Conservation (phyloP, 2,329 filamentous ascomycete species). For the Colletotrichum sp. region DNA sequence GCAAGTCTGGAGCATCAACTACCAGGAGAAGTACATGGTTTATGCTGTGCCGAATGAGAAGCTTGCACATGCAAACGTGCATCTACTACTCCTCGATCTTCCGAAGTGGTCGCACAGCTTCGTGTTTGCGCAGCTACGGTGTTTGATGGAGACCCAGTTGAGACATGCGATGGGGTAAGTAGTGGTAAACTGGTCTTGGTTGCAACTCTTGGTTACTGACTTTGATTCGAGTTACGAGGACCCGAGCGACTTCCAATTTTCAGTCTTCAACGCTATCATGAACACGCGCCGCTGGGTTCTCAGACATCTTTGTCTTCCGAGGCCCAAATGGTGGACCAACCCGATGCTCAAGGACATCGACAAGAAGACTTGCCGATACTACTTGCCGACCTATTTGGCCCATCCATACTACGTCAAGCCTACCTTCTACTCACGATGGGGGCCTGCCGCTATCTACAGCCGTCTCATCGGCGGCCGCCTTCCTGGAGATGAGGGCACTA, state of each 20-base stretch:
- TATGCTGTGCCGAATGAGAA: constrained; percentile 6
- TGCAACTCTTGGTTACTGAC: background rate
- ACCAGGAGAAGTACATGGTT: constrained; percentile 56
- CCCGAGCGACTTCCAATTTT: background rate
- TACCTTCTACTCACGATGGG: constrained; percentile 53
- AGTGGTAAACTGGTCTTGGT: too few species aligned
- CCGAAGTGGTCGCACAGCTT: background rate
- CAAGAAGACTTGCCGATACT: constrained; percentile 44
- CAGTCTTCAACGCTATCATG: constrained; percentile 32
- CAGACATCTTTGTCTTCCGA: constrained; percentile 54
- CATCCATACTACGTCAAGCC: constrained; percentile 60
- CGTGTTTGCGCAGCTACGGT: background rate
- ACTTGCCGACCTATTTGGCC: constrained; percentile 44
- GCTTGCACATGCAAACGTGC: background rate
- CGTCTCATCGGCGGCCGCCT: constrained; percentile 49
- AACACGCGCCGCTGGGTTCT: constrained; percentile 47
- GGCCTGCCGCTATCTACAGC: constrained; percentile 46
- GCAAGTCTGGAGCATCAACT: constrained; percentile 50
- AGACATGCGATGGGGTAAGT: constrained; percentile 5
- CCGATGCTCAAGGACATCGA: constrained; percentile 36
- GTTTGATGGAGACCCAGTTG: background rate
- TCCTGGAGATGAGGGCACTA: constrained; percentile 50
- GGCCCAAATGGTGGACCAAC: constrained; percentile 31
- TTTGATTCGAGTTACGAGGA: background rate
- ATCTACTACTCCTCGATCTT: background rate